Percentiles rank a stretch among this genome's conserved stretches.
Conservation (phyloP, 1,284 basidiomycete species). For the Tremellales sp. region DNA sequence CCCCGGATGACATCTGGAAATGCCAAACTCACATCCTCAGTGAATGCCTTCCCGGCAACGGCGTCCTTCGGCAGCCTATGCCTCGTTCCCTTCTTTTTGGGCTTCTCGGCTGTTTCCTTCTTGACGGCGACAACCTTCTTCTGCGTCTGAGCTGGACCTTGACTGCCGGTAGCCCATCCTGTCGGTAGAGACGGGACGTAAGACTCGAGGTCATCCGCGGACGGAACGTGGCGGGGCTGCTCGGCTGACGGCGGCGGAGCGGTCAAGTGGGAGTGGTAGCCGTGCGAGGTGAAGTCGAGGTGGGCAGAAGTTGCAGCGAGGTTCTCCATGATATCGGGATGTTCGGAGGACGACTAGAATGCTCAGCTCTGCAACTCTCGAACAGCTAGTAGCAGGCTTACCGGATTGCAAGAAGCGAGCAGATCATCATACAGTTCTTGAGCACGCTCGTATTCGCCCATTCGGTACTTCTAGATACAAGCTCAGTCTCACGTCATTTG, state of each 20-base stretch:
- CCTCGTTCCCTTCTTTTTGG: slow-evolving; percentile 13
- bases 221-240: slow-evolving; percentile 12
- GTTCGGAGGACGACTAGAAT: slow-evolving; percentile 71
- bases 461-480: slow-evolving; percentile 62
- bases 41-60: slow-evolving; percentile 29
- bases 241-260: slow-evolving; percentile 14
- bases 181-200: slow-evolving; percentile 38
- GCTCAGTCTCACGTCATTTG: not conserved
- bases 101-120: slow-evolving; percentile 10
- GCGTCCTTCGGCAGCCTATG: slow-evolving; percentile 47
- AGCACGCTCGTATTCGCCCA: slow-evolving; percentile 66
- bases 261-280: slow-evolving; percentile 55
- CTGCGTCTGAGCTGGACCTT: slow-evolving; percentile 5
- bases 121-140: slow-evolving; percentile 15
- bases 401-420: slow-evolving; percentile 66
- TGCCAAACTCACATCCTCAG: slow-evolving; percentile 39
- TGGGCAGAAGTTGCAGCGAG: slow-evolving; percentile 71
- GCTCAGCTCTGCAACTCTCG: slow-evolving; percentile 3
- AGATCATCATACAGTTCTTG: slow-evolving; percentile 72
- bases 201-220: slow-evolving; percentile 33
- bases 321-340: slow-evolving; percentile 77
- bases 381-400: slow-evolving; percentile 36
- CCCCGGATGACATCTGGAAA: not conserved
- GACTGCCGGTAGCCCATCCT: slow-evolving; percentile 33
- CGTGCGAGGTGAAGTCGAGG: slow-evolving; percentile 70